These are phyloP conservation scores for Avena eriantha DNA, from an alignment of 176 grass and related monocot species.

Conservation along the genomic window DNA sequence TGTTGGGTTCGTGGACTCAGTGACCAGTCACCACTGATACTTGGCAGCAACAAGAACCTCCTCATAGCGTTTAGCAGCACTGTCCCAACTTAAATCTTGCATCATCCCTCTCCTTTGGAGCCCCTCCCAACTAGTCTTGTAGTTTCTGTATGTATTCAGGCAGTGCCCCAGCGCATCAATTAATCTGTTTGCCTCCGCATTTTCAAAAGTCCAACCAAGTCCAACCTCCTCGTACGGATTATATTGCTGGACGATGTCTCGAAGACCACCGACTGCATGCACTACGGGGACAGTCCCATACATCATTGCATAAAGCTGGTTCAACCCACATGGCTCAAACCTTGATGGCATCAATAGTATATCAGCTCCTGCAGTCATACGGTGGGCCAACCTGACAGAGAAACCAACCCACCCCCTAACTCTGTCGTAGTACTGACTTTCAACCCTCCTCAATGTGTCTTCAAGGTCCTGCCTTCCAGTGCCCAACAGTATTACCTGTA, in stretches of 20 bases:
- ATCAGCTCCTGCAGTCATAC: slow-evolving; percentile 87
- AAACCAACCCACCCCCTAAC: slow-evolving; percentile 93
- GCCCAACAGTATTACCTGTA: slow-evolving; percentile 84
- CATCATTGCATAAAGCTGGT: slow-evolving; percentile 97
- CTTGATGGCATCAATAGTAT: slow-evolving; percentile 92
- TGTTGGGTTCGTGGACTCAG: not conserved
- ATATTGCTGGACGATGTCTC: slow-evolving; percentile 80
- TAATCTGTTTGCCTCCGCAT: slow-evolving; percentile 74
- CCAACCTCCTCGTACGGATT: slow-evolving; percentile 78
- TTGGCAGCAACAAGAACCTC: slow-evolving; percentile 79
- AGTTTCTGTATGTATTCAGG: slow-evolving; percentile 78
- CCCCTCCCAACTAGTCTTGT: slow-evolving; percentile 88
- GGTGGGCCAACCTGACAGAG: slow-evolving; percentile 87
- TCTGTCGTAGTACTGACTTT: slow-evolving; percentile 64
- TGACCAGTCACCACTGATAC: slow-evolving; percentile 75
- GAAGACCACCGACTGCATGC: slow-evolving; percentile 89
- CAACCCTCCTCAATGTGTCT: slow-evolving; percentile 72
- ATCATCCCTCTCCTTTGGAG: slow-evolving; percentile 85
- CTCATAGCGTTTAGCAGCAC: slow-evolving; percentile 83
- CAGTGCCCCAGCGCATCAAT: slow-evolving; percentile 83
- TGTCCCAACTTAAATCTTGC: slow-evolving; percentile 95
- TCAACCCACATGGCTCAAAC: slow-evolving; percentile 91
- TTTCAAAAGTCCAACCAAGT: slow-evolving; percentile 88
- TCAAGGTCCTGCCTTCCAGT: slow-evolving; percentile 91
- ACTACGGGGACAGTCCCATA: slow-evolving; percentile 94